These are phyloP conservation scores for Coemansia sp. DNA, from an alignment of 192 early-diverging fungal species.

Conservation along the genomic window DNA sequence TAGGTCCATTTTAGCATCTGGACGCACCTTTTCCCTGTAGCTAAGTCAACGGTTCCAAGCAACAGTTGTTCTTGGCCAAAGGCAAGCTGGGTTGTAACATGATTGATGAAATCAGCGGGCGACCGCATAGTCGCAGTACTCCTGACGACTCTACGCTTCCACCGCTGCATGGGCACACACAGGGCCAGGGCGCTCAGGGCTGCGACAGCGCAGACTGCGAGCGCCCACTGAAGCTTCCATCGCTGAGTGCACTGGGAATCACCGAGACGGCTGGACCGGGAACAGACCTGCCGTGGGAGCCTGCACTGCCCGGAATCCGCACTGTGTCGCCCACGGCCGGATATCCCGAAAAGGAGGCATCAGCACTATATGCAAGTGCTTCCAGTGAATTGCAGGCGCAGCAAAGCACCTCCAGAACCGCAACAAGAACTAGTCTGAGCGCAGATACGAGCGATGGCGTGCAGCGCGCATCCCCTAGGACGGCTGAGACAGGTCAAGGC, in stretches of 20 bases:
- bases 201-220: slow-evolving; percentile 39
- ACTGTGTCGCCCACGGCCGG: no score
- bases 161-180: slow-evolving; percentile 38
- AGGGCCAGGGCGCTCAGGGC: slow-evolving; percentile 20
- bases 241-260: slow-evolving; percentile 45
- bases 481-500: background rate
- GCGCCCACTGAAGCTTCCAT: slow-evolving; percentile 38
- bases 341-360: no score
- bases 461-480: background rate
- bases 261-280: slow-evolving; percentile 6
- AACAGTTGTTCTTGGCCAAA: background rate
- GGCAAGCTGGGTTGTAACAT: background rate
- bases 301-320: no score
- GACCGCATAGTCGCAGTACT: background rate
- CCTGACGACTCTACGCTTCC: slow-evolving; percentile 17
- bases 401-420: no score
- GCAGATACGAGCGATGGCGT: no score
- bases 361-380: no score
- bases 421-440: no score
- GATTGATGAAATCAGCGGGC: background rate
- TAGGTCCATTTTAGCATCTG: slow-evolving; percentile 3
- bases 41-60: no score
- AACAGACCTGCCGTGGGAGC: background rate
- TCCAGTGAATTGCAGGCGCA: no score
- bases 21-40: no score